These are phyloP conservation scores for Thraustochytrium striatum DNA, from an alignment of 352 stramenopile genomes.

Conservation along the genomic window DNA sequence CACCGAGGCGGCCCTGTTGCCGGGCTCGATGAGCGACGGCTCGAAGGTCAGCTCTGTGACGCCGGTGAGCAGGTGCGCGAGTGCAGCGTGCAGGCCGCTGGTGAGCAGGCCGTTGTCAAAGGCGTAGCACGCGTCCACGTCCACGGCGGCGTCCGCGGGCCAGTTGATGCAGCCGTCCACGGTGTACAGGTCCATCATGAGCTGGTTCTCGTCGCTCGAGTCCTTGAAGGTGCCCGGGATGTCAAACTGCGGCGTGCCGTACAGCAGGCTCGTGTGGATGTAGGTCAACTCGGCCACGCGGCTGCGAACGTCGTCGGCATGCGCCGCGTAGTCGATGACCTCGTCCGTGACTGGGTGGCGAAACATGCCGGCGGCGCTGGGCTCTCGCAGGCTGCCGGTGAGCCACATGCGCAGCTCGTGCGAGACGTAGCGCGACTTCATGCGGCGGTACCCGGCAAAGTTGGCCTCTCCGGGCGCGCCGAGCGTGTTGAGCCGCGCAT, in stretches of 20 bases:
- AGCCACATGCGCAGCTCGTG: slow-evolving; percentile 16
- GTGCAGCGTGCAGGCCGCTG: slow-evolving; percentile 7
- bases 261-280: background rate
- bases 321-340: background rate
- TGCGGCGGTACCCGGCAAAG: background rate
- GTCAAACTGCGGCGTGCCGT: background rate
- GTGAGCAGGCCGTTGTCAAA: slow-evolving; percentile 33
- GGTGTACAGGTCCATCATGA: slow-evolving; percentile 20
- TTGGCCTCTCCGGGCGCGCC: background rate
- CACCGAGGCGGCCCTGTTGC: too few species aligned
- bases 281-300: background rate
- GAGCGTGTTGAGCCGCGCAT: background rate
- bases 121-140: background rate
- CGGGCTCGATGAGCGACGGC: too few species aligned
- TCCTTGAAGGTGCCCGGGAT: background rate
- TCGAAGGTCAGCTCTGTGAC: slow-evolving; percentile 25
- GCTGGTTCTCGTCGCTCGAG: background rate
- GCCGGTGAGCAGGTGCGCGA: background rate
- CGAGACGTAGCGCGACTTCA: background rate
- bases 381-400: background rate
- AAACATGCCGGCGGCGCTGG: too few species aligned
- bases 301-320: background rate
- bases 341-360: too few species aligned
- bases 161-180: slow-evolving; percentile 1
- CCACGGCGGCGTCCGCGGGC: background rate